Evolutionary conservation across 345 rosid species (phyloP), one percentile per base, ranked within the genome.

Genomic region (Carallia pectinifolia): DNA sequence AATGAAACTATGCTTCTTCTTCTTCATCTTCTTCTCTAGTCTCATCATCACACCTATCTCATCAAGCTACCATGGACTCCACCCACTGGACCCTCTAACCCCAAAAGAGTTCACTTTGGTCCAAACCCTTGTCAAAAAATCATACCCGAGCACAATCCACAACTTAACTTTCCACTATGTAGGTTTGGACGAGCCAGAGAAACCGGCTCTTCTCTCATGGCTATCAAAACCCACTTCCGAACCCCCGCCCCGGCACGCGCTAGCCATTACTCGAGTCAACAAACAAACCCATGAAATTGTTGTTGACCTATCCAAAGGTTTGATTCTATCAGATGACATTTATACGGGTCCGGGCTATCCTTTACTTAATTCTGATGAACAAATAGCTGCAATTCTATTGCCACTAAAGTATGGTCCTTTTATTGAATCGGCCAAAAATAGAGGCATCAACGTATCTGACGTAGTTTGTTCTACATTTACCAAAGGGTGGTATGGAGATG

Each of bases 171-270:
- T 83, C 78, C 83, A 80, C 0, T 77, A 83, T 8, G 80, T 72
- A 18, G 81, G 74, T 12, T 61, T 83, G 18, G 80, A 80, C 48
- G 82, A 80, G 52, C 83, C 80, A 3, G 82, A 80, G 10, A 83
- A 83, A 64, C 54, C 66, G 1, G 3, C 10, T 7, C 23, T 83
- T 16, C 66, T 65, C 1, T 64, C 72, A 8, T 75, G 84, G 82
- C 64, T 78, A 6, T 67, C 79, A 18, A 61, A 65, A 2, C 67
- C 77, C 12, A 34, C 10, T 0, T 1, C 34, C 19, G 44, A 65
- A 53, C 16, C 63, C 31, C 75, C 72, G 18, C 81, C 77, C 27
- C 82, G 86, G n/a, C 76, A 53, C 62, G 84, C 84, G 19, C 73
- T 67, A 1, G 81, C 34, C 64, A 38, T 80, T 10, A 52, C 47